Conservation (phyloP, 768 basidiomycete genomes). For the Suillus decipiens region DNA sequence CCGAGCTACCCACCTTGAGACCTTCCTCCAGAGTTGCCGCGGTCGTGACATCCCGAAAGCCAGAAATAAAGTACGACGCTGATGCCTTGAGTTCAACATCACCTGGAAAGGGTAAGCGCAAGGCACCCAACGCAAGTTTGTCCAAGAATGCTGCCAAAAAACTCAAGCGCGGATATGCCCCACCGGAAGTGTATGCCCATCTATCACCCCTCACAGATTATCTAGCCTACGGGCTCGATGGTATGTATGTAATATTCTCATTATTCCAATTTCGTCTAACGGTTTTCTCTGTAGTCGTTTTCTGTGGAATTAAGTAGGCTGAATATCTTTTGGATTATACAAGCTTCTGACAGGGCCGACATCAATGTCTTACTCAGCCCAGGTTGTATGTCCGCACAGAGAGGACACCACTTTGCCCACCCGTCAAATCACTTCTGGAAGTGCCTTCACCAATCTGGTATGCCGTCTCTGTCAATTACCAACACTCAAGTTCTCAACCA, state of each 20-base stretch:
- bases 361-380: conserved; percentile 44
- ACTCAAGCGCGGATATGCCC: conserved; percentile 46
- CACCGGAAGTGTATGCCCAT: conserved; percentile 54
- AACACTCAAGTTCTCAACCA: neutral
- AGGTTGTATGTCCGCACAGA: conserved; percentile 63
- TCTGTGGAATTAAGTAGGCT: conserved; percentile 83
- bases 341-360: conserved; percentile 5
- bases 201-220: conserved; percentile 54
- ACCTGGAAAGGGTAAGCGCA: neutral
- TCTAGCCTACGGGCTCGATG: conserved; percentile 53
- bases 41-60: neutral
- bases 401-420: conserved; percentile 79
- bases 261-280: neutral
- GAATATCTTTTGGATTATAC: neutral
- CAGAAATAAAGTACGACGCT: neutral
- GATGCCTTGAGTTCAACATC: neutral
- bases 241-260: conserved; percentile 38
- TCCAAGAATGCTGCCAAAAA: conserved; percentile 24
- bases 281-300: conserved; percentile 53
- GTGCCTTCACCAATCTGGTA: conserved; percentile 69
- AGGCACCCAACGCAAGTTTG: neutral
- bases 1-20: neutral
- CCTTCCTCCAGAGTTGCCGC: neutral
- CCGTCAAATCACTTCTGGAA: conserved; percentile 84
- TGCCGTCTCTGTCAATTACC: neutral